Base-by-base conservation (phyloP, 768 basidiomycete species). In the Termitomyces sp. region DNA sequence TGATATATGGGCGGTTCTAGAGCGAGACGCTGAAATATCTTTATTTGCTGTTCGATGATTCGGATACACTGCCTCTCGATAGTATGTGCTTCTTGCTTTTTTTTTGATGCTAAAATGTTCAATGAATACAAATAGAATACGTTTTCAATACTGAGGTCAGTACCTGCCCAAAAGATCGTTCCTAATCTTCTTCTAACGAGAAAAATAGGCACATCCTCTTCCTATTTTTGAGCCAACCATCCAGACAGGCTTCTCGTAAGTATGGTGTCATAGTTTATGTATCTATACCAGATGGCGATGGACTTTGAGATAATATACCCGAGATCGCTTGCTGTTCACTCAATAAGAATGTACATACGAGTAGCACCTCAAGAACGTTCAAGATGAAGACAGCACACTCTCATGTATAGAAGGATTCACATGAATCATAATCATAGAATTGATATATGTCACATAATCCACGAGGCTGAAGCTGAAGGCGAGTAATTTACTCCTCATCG, bases 21-120 rank as follows among this genome's bases (percentile, higher is more conserved):
- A 90, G 90, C 66, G 92, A 94, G 73, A 95, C 92, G 7, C 74
- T 95, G 62, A 95, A 98, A 73, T 97, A 97, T 74, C 79, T 98
- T 22, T 97, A 89, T 72, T 73, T 96, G 64, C 75, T 97, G 4
- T 98, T 96, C 71, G 84, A 87, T 58, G 91, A 93, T 67, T 80
- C 81, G 7, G 78, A 71, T 33, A 81, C 87, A n/a, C 74, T 96
- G 45, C 87, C 95, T 1, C 70, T 96, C 60, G 82, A 86, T 57
- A 77, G 92, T 94, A 67, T 71, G 90, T 85, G 28, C 16, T 18
- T 40, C 44, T 60, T 16, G 22, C 28, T 28, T 7, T 12, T 50
- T 5, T 12, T 32, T 39, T 3, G 15, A 33, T 63, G 24, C 22
- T 55, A 35, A 48, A 12, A 33, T 54, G 20, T 22, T 61, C 24